phyloP scores from a whole-genome alignment of 345 rosid genomes.

The Euclidium syriacum region DNA sequence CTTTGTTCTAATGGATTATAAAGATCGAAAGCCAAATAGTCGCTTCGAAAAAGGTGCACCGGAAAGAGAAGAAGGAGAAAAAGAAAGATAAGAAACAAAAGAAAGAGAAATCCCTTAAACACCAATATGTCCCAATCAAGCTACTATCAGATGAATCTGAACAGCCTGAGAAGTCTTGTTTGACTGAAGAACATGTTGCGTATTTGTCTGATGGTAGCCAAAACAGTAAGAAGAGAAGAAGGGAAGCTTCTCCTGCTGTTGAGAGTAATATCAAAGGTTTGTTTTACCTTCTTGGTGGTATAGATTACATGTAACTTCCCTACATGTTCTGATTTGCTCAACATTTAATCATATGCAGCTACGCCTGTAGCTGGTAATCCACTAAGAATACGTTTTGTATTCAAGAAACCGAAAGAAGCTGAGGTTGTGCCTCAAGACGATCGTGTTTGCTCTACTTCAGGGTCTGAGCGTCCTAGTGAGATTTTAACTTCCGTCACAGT shows the following conservation, averaged over 20 bases:
- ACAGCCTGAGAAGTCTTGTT: conserved; percentile 22
- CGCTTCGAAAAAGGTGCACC: background rate
- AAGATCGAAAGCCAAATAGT: conserved; percentile 23
- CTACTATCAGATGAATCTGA: conserved; percentile 22
- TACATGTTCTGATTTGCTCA: background rate
- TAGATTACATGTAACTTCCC: background rate
- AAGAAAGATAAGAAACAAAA: conserved; percentile 7
- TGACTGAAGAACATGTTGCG: conserved; percentile 25
- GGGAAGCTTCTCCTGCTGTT: conserved; percentile 13
- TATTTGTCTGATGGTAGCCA: conserved; percentile 44
- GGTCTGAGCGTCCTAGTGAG: background rate
- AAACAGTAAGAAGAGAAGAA: conserved; percentile 43
- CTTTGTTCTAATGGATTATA: conserved; percentile 33
- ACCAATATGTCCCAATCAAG: background rate
- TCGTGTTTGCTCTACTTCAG: conserved; percentile 31
- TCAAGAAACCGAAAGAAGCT: conserved; percentile 28
- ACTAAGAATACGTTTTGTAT: conserved; percentile 42
- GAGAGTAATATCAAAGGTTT: conserved; percentile 35
- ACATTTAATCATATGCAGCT: background rate
- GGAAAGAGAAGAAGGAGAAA: conserved; percentile 32
- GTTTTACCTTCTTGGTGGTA: background rate
- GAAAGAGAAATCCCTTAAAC: conserved; percentile 9
- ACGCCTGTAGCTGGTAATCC: conserved; percentile 38
- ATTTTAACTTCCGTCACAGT: background rate
- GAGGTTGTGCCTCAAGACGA: conserved; percentile 14